phyloP scores from a whole-genome alignment of 1,139 yeast genomes.

The Nadsonia commutata region DNA sequence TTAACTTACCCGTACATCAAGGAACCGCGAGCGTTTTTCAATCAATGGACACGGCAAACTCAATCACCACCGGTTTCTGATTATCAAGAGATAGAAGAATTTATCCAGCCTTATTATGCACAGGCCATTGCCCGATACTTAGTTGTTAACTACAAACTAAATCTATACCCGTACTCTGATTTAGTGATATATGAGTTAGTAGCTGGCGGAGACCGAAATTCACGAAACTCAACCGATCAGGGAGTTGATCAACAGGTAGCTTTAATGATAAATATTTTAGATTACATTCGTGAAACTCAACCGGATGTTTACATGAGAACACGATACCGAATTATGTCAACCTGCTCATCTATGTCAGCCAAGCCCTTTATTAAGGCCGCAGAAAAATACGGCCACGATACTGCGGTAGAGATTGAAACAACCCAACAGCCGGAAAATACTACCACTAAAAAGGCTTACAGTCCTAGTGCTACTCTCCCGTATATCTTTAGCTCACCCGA shows the following conservation, averaged over 20 bases:
- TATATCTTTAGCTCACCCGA: constrained; percentile 10
- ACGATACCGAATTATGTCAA: constrained; percentile 45
- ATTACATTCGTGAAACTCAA: constrained; percentile 44
- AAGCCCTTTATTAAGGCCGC: neutral
- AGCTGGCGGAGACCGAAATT: constrained; percentile 36
- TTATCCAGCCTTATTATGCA: constrained; percentile 68
- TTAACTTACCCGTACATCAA: constrained; percentile 41
- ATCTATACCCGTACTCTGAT: constrained; percentile 51
- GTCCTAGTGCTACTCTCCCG: neutral
- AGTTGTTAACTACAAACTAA: constrained; percentile 50
- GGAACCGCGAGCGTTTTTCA: constrained; percentile 8
- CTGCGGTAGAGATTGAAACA: constrained; percentile 35
- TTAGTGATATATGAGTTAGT: constrained; percentile 75
- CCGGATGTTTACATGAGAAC: constrained; percentile 62
- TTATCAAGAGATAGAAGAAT: constrained; percentile 30
- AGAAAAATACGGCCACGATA: neutral
- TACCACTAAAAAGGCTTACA: constrained; percentile 39
- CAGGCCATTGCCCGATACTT: constrained; percentile 69
- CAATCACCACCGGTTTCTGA: neutral
- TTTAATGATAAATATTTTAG: constrained; percentile 62
- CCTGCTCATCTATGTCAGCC: neutral
- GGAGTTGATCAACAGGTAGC: neutral
- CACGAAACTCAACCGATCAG: constrained; percentile 43
- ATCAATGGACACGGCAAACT: constrained; percentile 2
- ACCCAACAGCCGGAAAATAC: constrained; percentile 34